Conservation (phyloP, 1,284 basidiomycete species). For the Leccinum pachyderme region DNA sequence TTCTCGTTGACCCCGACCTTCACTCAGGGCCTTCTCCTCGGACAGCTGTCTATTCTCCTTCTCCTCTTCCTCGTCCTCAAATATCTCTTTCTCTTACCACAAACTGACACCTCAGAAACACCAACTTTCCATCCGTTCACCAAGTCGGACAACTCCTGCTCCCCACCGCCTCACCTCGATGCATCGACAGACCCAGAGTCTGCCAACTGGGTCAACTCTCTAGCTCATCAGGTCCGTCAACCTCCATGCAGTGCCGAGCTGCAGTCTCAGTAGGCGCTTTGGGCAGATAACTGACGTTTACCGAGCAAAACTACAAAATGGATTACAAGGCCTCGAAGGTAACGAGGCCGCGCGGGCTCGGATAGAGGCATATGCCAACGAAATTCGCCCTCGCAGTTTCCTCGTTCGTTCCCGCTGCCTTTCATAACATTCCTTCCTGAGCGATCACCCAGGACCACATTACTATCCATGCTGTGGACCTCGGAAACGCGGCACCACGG, state of each 20-base stretch:
- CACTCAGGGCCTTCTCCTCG: slow-evolving; percentile 78
- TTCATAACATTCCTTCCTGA: background rate
- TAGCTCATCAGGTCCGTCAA: slow-evolving; percentile 59
- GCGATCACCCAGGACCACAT: slow-evolving; percentile 63
- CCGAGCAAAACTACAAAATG: slow-evolving; percentile 65
- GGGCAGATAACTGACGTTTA: slow-evolving; percentile 67
- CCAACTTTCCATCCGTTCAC: slow-evolving; percentile 58
- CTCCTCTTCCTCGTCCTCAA: slow-evolving; percentile 71
- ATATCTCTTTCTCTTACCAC: slow-evolving; percentile 77
- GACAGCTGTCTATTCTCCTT: slow-evolving; percentile 74
- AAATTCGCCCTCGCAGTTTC: slow-evolving; percentile 63
- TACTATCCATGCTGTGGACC: slow-evolving; percentile 69
- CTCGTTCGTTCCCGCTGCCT: slow-evolving; percentile 46
- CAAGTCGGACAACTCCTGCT: slow-evolving; percentile 41
- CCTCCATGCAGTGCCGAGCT: background rate
- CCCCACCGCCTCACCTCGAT: slow-evolving; percentile 28
- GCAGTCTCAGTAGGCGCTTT: slow-evolving; percentile 3
- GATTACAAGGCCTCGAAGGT: slow-evolving; percentile 59
- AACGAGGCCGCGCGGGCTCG: slow-evolving; percentile 68
- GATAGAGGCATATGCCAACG: slow-evolving; percentile 71
- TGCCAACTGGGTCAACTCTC: slow-evolving; percentile 72
- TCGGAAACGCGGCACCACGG: slow-evolving; percentile 68
- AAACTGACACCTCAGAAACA: slow-evolving; percentile 51
- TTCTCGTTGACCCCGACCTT: slow-evolving; percentile 78
- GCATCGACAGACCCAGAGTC: slow-evolving; percentile 46